These are phyloP conservation scores for Chaetomium fimeti DNA, from an alignment of 495 filamentous ascomycete species.

Conservation along the genomic window DNA sequence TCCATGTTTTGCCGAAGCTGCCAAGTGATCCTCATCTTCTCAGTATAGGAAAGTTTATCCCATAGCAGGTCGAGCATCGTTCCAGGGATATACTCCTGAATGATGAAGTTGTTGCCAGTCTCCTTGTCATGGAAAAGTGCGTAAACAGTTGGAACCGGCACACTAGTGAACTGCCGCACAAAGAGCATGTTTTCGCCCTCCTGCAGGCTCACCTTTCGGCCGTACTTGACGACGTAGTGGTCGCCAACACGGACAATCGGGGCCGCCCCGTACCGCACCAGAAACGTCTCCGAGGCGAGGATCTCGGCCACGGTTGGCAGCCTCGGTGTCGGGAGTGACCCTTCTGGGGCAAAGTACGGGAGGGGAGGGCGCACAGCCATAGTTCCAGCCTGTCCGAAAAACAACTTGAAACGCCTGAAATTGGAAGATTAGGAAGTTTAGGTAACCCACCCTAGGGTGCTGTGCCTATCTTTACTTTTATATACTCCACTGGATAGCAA, in stretches of 20 bases:
- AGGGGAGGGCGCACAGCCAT: neutral
- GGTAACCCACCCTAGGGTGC: no score
- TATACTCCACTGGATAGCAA: no score
- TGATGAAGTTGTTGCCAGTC: neutral
- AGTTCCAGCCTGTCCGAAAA: no score
- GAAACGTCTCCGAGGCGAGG: neutral
- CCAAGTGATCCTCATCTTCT: neutral
- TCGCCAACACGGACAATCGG: neutral
- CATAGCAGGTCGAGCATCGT: neutral
- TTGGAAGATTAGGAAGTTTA: no score
- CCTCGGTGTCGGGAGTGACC: neutral
- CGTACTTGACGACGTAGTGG: neutral
- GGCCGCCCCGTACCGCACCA: neutral
- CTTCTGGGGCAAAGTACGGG: neutral
- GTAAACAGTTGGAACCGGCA: neutral
- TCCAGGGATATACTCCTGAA: neutral
- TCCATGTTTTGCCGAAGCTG: neutral
- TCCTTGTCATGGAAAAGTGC: neutral
- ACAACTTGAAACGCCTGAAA: no score
- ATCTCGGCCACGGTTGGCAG: neutral
- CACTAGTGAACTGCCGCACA: neutral
- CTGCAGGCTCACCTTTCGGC: neutral
- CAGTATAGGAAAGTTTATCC: neutral
- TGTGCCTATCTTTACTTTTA: no score
- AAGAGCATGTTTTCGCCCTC: neutral